Base-by-base conservation (phyloP, 306 rosid genomes). In the Gastrolobium bilobum region DNA sequence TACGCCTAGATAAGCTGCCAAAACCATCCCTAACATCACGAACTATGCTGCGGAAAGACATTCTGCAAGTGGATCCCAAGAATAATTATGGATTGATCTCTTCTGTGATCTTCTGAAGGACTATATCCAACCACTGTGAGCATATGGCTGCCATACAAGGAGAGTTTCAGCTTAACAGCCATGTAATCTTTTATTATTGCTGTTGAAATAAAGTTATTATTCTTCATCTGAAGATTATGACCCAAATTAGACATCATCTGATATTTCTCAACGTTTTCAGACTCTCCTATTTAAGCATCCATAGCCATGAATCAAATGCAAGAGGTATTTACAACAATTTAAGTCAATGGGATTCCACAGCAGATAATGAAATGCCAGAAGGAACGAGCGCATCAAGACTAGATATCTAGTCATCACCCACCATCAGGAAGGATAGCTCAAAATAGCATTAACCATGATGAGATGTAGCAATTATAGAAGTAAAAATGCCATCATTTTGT, bases 31-130 rank as follows among this genome's bases (percentile, higher is more conserved):
- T 89, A 20, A 93, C 90, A 10, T 93, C 98, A 47, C 98, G 98
- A 66, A 93, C 93, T 82, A 93, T 93, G 82, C 97, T 93, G 29
- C 97, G 93, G 87, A 93, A 93, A 6, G 98, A 93, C 98, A 93
- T 93, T 85, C 79, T 86, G 77, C 71, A 61, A 51, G 65, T 10
- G 48, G 57, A 44, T 48, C 83, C 58, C 76, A 70, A 48, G 59
- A 80, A 60, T 30, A 60, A 74, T 64, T 75, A 73, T 60, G 34
- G 2, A 60, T 59, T 11, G 76, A 38, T 71, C 76, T 76, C 63
- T 61, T 74, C 76, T 7, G 35, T n/a, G 39, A 81, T 79, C 61
- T 54, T 80, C 77, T 64, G 81, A 52, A 34, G 62, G 63, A 72
- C 14, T 62, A 61, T 75, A 77, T 79, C 82, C 75, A 66, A 79